These are phyloP conservation scores for Diplocarpon mali DNA, from an alignment of 2,329 filamentous ascomycete genomes.

Conservation along the genomic window DNA sequence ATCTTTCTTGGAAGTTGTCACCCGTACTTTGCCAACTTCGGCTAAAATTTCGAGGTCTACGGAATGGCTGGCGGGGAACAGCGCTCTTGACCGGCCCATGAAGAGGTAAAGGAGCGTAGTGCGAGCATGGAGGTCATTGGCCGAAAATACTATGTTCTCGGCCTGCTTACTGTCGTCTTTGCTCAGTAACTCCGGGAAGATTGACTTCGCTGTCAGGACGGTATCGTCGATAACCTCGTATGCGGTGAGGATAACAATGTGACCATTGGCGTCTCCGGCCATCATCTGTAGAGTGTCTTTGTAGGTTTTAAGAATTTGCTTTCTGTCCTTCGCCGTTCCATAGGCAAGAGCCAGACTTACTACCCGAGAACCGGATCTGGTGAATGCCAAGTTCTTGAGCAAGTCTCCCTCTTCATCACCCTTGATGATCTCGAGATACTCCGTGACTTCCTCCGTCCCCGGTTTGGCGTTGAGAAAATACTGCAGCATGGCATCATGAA, in stretches of 20 bases:
- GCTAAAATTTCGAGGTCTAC: conserved; percentile 60
- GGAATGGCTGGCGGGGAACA: conserved; percentile 51
- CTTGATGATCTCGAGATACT: conserved; percentile 84
- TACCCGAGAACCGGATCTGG: conserved; percentile 72
- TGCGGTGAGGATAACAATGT: conserved; percentile 71
- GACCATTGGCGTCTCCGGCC: conserved; percentile 68
- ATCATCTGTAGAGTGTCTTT: conserved; percentile 82
- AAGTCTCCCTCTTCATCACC: conserved; percentile 84
- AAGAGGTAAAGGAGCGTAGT: conserved; percentile 73
- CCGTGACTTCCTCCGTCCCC: conserved; percentile 70
- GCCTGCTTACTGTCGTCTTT: conserved; percentile 52
- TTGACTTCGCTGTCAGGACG: conserved; percentile 71
- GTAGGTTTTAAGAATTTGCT: conserved; percentile 76
- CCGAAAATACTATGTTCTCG: conserved; percentile 52
- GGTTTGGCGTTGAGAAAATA: conserved; percentile 75
- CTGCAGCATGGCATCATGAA: conserved; percentile 96
- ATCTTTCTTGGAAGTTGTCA: conserved; percentile 87
- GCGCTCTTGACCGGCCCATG: conserved; percentile 49
- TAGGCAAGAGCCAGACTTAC: conserved; percentile 74
- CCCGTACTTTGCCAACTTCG: conserved; percentile 69
- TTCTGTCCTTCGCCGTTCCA: conserved; percentile 84
- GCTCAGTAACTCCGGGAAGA: conserved; percentile 77
- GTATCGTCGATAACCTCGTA: conserved; percentile 94
- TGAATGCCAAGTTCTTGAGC: conserved; percentile 93
- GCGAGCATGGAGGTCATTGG: conserved; percentile 54